These are phyloP conservation scores for Phialophora chinensis DNA, from an alignment of 2,329 filamentous ascomycete genomes.

Conservation along the genomic window DNA sequence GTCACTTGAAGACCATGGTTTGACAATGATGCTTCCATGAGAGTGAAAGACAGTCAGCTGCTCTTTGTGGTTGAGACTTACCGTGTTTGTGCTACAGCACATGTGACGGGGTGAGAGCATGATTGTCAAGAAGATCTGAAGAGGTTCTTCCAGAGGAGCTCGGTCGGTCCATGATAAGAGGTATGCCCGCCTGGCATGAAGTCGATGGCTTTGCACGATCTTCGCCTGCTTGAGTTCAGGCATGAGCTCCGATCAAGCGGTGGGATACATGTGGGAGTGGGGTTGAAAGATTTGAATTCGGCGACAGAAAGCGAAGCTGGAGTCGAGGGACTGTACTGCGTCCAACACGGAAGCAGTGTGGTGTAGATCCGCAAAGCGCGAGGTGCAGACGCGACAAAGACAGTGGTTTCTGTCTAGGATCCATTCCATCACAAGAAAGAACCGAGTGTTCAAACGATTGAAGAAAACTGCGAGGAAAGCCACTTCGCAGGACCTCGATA, in stretches of 20 bases:
- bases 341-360: not conserved
- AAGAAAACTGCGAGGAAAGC: not conserved
- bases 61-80: slow-evolving; percentile 1
- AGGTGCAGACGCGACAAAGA: not conserved
- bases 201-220: not conserved
- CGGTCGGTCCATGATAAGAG: not conserved
- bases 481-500: not conserved
- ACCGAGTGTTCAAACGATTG: not conserved
- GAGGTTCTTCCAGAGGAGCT: not conserved
- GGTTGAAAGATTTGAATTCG: not conserved
- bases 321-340: not conserved
- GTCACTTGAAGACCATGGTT: not conserved
- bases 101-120: not conserved
- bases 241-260: too few species aligned
- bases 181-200: not conserved
- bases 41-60: slow-evolving; percentile 1
- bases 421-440: not conserved
- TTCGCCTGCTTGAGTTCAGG: not conserved
- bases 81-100: not conserved
- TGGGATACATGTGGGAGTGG: not conserved
- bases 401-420: not conserved
- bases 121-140: not conserved
- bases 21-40: not conserved
- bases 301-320: not conserved
- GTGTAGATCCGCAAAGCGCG: not conserved